These are phyloP conservation scores for Blyttiomyces sp. DNA, from an alignment of 371 early-diverging fungal species.

Conservation along the genomic window DNA sequence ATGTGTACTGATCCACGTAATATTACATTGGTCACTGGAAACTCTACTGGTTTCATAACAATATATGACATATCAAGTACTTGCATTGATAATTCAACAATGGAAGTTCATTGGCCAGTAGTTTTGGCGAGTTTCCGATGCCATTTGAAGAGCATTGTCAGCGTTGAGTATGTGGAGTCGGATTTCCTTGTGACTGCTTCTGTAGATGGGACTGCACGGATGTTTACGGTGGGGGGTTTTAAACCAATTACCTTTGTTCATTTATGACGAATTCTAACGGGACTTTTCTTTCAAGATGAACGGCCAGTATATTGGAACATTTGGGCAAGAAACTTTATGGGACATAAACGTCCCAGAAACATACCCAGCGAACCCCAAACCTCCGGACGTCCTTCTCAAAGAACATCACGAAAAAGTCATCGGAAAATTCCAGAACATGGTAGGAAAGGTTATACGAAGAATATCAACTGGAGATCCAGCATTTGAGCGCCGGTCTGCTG, in stretches of 20 bases:
- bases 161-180: constrained; percentile 30
- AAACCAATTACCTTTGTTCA: background rate
- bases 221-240: constrained; percentile 32
- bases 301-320: constrained; percentile 44
- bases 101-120: constrained; percentile 13
- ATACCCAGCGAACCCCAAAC: constrained; percentile 6
- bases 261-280: background rate
- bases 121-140: constrained; percentile 27
- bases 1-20: constrained; percentile 31
- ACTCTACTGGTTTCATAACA: constrained; percentile 31
- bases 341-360: constrained; percentile 27
- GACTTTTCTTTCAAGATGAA: background rate
- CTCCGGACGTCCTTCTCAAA: background rate
- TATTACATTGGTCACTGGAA: constrained; percentile 35
- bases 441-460: no score
- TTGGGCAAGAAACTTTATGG: constrained; percentile 42
- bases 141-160: constrained; percentile 30
- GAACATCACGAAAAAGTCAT: background rate
- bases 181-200: constrained; percentile 34
- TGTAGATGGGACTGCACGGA: constrained; percentile 40
- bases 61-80: constrained; percentile 37
- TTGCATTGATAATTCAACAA: constrained; percentile 21
- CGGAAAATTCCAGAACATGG: no score
- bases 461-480: no score
- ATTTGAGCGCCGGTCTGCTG: no score